phyloP scores from a whole-genome alignment of 2,329 filamentous ascomycete species.

The Graphiopsis chlorocephala region DNA sequence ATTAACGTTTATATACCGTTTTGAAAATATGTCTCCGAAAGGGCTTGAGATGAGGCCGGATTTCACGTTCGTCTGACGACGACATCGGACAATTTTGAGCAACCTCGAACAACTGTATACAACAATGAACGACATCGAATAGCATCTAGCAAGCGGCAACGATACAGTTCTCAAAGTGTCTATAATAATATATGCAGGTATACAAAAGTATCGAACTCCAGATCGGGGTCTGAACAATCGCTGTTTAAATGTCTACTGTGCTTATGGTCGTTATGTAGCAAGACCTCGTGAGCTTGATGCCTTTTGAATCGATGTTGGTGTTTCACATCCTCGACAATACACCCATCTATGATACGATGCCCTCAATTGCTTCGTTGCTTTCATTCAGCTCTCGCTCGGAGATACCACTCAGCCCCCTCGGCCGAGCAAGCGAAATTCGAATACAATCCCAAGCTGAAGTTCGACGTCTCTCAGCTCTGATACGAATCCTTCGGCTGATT shows the following conservation, averaged over 20 bases:
- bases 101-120: background rate
- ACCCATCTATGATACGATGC: background rate
- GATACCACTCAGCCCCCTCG: background rate
- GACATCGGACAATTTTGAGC: background rate
- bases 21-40: too few species aligned
- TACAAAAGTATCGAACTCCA: background rate
- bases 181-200: background rate
- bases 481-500: background rate
- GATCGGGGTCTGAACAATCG: background rate
- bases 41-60: too few species aligned
- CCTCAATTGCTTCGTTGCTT: background rate
- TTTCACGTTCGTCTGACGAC: too few species aligned
- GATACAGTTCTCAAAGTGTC: background rate
- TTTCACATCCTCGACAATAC: background rate
- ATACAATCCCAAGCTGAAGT: background rate
- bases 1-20: background rate
- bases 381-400: background rate
- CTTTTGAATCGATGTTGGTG: background rate
- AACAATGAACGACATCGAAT: background rate
- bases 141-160: background rate
- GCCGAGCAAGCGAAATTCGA: background rate
- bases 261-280: background rate
- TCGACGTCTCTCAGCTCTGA: background rate
- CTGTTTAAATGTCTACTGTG: background rate
- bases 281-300: background rate